Conservation (phyloP, 2,329 filamentous ascomycete genomes). For the Fusarium cyanostomum region DNA sequence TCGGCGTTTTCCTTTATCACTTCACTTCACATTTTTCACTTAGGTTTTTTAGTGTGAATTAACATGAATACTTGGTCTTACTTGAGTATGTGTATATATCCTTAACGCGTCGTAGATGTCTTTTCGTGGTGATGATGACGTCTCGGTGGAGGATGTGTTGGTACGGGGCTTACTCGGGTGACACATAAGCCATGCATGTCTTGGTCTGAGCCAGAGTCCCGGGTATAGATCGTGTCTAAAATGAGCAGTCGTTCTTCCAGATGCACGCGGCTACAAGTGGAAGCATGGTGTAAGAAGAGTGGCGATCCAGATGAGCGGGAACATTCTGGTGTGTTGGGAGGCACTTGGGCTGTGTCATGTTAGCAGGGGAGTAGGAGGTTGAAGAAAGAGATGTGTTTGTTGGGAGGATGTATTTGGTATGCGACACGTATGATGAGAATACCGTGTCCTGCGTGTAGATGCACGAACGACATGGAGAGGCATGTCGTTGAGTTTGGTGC, state of each 20-base stretch:
- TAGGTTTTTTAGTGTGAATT: slow-evolving; percentile 4
- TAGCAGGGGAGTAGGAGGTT: no score
- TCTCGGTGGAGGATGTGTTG: not conserved
- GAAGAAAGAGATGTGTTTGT: no score
- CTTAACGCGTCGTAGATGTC: not conserved
- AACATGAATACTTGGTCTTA: slow-evolving; percentile 14
- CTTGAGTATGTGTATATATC: not conserved
- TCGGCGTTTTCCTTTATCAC: slow-evolving; percentile 32
- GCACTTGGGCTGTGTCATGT: no score
- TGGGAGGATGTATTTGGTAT: no score
- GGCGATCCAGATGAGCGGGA: no score
- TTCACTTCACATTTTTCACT: not conserved
- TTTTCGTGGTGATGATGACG: not conserved
- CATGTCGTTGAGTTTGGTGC: no score
- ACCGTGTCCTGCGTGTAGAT: no score
- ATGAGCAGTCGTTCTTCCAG: not conserved
- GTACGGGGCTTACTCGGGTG: not conserved
- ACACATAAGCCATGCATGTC: slow-evolving; percentile 1
- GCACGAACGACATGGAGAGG: no score
- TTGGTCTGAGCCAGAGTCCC: not conserved
- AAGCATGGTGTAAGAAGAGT: no score
- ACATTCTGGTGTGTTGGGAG: no score
- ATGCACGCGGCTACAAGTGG: not conserved
- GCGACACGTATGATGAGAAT: no score
- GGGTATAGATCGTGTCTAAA: not conserved